Percentiles rank a stretch among this genome's conserved stretches.
Evolutionary conservation across 371 early-diverging fungal genomes (phyloP).

Genomic region (Apophysomyces elegans): DNA sequence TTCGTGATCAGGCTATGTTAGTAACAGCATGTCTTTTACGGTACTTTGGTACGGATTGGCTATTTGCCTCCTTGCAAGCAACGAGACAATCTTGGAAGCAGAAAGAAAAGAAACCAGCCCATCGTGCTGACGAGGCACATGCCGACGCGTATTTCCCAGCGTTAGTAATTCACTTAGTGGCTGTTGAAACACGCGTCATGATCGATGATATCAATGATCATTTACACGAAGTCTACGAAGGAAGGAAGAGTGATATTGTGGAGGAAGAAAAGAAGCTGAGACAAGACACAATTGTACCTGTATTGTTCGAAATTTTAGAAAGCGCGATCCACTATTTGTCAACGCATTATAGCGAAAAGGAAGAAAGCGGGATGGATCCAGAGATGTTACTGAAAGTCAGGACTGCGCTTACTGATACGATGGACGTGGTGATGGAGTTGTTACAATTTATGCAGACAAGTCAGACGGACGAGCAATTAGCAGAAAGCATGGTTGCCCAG

Average conservation of each 20-base stretch:
- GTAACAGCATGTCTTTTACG: slow-evolving; percentile 35
- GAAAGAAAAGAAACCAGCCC: slow-evolving; percentile 30
- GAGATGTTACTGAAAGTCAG: slow-evolving; percentile 48
- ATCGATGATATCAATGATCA: slow-evolving; percentile 54
- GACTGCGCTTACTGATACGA: slow-evolving; percentile 41
- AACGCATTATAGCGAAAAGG: slow-evolving; percentile 27
- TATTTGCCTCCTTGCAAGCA: slow-evolving; percentile 37
- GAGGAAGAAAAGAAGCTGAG: slow-evolving; percentile 26
- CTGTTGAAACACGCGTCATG: slow-evolving; percentile 57
- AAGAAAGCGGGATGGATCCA: slow-evolving; percentile 41
- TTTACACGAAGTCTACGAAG: slow-evolving; percentile 19
- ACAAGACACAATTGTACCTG: slow-evolving; percentile 46
- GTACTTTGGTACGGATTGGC: slow-evolving; percentile 49
- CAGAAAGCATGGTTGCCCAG: slow-evolving; percentile 43
- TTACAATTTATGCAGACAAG: slow-evolving; percentile 40
- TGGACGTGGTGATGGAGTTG: slow-evolving; percentile 49
- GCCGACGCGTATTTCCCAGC: slow-evolving; percentile 46
- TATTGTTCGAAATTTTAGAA: slow-evolving; percentile 54
- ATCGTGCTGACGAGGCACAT: slow-evolving; percentile 15
- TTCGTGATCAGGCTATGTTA: slow-evolving; percentile 39
- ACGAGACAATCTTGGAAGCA: slow-evolving; percentile 29
- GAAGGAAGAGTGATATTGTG: slow-evolving; percentile 13
- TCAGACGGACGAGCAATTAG: slow-evolving; percentile 27
- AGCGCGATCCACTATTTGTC: slow-evolving; percentile 45
- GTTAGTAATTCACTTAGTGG: slow-evolving; percentile 48